A percentile compares a stretch with the other conserved stretches of the same genome.
phyloP scores from a whole-genome alignment of 208 protist species.

The Porcisia hertigi region DNA sequence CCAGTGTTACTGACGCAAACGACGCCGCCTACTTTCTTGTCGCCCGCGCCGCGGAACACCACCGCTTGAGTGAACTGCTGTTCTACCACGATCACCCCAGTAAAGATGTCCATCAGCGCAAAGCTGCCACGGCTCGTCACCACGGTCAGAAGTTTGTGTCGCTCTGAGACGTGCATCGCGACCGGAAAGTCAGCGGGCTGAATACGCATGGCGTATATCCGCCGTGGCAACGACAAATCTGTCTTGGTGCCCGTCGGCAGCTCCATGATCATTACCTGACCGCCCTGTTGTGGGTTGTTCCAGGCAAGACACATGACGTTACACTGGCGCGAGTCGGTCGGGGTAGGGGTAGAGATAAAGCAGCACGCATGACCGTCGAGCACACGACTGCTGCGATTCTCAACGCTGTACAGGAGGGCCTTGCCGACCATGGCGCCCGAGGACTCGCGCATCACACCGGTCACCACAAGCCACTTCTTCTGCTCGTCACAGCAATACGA shows the following conservation, averaged over 20 bases:
- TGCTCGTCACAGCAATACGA: slow-evolving; percentile 95
- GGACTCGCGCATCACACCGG: slow-evolving; percentile 89
- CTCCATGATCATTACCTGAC: slow-evolving; percentile 92
- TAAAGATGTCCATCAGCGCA: slow-evolving; percentile 96
- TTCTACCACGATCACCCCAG: slow-evolving; percentile 92
- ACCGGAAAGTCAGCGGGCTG: slow-evolving; percentile 98
- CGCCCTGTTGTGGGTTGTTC: slow-evolving; percentile 82
- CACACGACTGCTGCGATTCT: slow-evolving; percentile 93
- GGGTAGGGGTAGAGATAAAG: slow-evolving; percentile 89
- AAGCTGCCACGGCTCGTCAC: slow-evolving; percentile 96
- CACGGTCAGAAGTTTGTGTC: slow-evolving; percentile 97
- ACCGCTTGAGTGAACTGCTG: slow-evolving; percentile 96
- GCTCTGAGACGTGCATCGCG: slow-evolving; percentile 94
- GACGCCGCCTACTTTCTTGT: slow-evolving; percentile 91
- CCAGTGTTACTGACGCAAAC: slow-evolving; percentile 97
- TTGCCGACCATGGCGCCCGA: slow-evolving; percentile 91
- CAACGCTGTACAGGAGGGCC: slow-evolving; percentile 97
- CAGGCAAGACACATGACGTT: slow-evolving; percentile 96
- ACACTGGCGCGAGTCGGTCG: slow-evolving; percentile 72
- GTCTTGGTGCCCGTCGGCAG: slow-evolving; percentile 77
- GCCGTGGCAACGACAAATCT: slow-evolving; percentile 69
- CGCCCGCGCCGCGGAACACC: slow-evolving; percentile 95
- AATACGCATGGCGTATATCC: slow-evolving; percentile 61
- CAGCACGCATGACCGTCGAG: slow-evolving; percentile 97
- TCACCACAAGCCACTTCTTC: slow-evolving; percentile 97